Evolutionary conservation across 768 basidiomycete genomes (phyloP).

Genomic region (Tricholoma bakamatsutake): DNA sequence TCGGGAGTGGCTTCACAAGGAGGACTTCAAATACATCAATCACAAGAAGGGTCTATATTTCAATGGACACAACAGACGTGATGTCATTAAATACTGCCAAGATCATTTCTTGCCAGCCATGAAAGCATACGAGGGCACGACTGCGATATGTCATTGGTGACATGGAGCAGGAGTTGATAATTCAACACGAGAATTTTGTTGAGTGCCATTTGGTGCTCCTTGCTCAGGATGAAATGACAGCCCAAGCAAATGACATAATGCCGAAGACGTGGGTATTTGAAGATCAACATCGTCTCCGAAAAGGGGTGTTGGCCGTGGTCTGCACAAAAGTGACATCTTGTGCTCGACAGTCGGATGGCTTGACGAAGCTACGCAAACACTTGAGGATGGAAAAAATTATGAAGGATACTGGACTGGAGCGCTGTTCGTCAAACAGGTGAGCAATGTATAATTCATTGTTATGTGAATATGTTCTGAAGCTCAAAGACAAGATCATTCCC

Average conservation of each 20-base stretch:
- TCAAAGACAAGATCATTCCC: conserved; percentile 24
- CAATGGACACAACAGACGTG: conserved; percentile 25
- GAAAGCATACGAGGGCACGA: conserved; percentile 9
- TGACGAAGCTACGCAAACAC: conserved; percentile 23
- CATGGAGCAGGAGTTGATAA: conserved; percentile 12
- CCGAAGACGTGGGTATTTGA: conserved; percentile 28
- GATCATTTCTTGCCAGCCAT: conserved; percentile 25
- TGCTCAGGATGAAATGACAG: conserved; percentile 35
- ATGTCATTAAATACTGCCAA: conserved; percentile 29
- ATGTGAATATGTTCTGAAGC: conserved; percentile 9
- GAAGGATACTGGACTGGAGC: conserved; percentile 34
- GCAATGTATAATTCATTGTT: background rate
- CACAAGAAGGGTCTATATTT: conserved; percentile 27
- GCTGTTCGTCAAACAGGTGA: conserved; percentile 16
- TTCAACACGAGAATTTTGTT: conserved; percentile 11
- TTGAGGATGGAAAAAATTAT: conserved; percentile 31
- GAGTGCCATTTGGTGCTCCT: conserved; percentile 19
- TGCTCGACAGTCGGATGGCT: conserved; percentile 26
- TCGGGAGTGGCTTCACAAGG: conserved; percentile 9
- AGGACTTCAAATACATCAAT: conserved; percentile 20
- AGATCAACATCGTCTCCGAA: conserved; percentile 28
- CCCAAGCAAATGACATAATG: conserved; percentile 30
- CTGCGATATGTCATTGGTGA: conserved; percentile 13
- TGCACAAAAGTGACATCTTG: conserved; percentile 33
- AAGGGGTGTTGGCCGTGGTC: conserved; percentile 31